A percentile compares a stretch with the other conserved stretches of the same genome.
Evolutionary conservation across 441 rosid species (phyloP).

Genomic region (Gossypium davidsonii): DNA sequence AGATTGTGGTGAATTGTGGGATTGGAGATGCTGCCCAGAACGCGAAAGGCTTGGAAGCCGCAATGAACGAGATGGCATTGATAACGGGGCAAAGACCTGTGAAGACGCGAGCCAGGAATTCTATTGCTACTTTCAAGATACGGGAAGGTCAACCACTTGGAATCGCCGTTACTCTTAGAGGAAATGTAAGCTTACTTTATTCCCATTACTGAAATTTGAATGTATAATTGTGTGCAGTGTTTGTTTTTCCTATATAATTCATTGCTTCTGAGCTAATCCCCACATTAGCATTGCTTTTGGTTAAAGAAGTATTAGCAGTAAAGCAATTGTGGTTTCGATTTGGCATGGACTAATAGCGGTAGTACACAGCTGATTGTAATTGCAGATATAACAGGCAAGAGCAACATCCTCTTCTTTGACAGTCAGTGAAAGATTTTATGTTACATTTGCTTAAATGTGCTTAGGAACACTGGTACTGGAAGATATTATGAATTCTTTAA

Average conservation of each 20-base stretch:
- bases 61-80: constrained; percentile 69
- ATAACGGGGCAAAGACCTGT: constrained; percentile 88
- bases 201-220: not conserved
- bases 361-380: not conserved
- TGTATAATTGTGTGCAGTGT: not conserved
- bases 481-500: not conserved
- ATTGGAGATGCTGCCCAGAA: constrained; percentile 91
- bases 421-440: not conserved
- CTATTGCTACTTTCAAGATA: constrained; percentile 76
- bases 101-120: constrained; percentile 66
- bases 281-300: not conserved
- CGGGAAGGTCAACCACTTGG: constrained; percentile 87
- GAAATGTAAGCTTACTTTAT: constrained; percentile 48
- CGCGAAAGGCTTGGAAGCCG: constrained; percentile 84
- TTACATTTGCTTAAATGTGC: not conserved
- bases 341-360: not conserved
- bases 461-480: not conserved
- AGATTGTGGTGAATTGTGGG: constrained; percentile 88
- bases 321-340: not conserved
- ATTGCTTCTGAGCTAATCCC: not conserved
- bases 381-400: not conserved
- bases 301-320: not conserved
- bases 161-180: constrained; percentile 80
- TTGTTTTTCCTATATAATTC: not conserved
- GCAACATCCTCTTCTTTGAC: not conserved